A percentile compares a stretch with the other conserved stretches of the same genome.
Evolutionary conservation across 805 yeast species (phyloP).

Genomic region (Candida coquimbonensis): DNA sequence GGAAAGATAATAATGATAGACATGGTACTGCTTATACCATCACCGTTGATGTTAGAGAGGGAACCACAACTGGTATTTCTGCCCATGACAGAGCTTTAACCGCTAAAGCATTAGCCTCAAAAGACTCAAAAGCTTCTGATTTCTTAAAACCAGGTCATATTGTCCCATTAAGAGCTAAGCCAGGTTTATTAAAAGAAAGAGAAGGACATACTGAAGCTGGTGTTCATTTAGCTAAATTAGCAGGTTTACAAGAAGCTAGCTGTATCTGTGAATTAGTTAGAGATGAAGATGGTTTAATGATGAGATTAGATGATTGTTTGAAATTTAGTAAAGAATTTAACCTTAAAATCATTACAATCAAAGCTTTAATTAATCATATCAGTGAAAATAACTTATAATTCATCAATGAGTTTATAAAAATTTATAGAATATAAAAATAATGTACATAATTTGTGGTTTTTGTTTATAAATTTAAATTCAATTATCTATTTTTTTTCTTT

Average conservation of each 20-base stretch:
- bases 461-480: too few relatives aligned
- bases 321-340: conserved; percentile 55
- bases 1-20: conserved; percentile 51
- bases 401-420: background rate
- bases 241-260: conserved; percentile 79
- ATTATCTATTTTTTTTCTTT: conserved; percentile 24
- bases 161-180: conserved; percentile 85
- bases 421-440: background rate
- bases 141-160: conserved; percentile 92
- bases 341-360: conserved; percentile 72
- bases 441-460: background rate
- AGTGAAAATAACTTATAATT: conserved; percentile 9
- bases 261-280: conserved; percentile 91
- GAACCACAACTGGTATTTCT: conserved; percentile 95
- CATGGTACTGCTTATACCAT: conserved; percentile 97
- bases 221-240: conserved; percentile 73
- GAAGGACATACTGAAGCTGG: conserved; percentile 98
- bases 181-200: conserved; percentile 74
- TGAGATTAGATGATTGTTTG: conserved; percentile 82
- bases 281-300: conserved; percentile 92
- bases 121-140: conserved; percentile 48
- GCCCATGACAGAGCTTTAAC: conserved; percentile 92
- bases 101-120: conserved; percentile 60
- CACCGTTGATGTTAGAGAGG: conserved; percentile 78
- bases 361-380: conserved; percentile 58